These are phyloP conservation scores for Zygoascus flipseniorum DNA, from an alignment of 805 yeast genomes.

Conservation along the genomic window DNA sequence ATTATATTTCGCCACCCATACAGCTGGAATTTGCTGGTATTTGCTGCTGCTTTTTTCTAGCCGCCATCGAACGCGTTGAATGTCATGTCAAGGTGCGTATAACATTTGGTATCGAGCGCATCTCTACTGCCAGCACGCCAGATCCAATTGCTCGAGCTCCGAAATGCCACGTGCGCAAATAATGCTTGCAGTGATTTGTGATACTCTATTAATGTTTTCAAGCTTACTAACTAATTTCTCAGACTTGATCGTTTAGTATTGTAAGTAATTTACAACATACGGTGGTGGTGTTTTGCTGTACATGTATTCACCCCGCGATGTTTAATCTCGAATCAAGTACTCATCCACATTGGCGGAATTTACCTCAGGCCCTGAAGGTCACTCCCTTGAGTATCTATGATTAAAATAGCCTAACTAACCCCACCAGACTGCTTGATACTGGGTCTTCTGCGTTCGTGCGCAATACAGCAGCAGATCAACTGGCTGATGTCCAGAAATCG, in stretches of 20 bases:
- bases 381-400: neutral
- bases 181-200: neutral
- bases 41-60: neutral
- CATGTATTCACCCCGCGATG: neutral
- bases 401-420: neutral
- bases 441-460: constrained; percentile 92
- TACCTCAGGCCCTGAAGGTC: too few species aligned
- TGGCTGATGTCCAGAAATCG: constrained; percentile 85
- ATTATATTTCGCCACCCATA: neutral
- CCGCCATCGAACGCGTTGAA: neutral
- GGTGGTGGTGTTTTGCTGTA: neutral
- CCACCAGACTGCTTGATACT: constrained; percentile 55
- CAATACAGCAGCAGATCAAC: constrained; percentile 94
- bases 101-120: neutral
- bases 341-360: too few species aligned
- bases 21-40: neutral
- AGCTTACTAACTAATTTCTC: constrained; percentile 12
- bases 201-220: too few species aligned
- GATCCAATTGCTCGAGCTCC: neutral
- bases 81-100: constrained; percentile 3
- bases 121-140: neutral
- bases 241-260: constrained; percentile 51
- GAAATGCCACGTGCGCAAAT: too few species aligned
- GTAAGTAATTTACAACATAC: constrained; percentile 11
- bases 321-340: too few species aligned